Conservation (phyloP, 2,329 filamentous ascomycete genomes). For the Xylaria sp. region DNA sequence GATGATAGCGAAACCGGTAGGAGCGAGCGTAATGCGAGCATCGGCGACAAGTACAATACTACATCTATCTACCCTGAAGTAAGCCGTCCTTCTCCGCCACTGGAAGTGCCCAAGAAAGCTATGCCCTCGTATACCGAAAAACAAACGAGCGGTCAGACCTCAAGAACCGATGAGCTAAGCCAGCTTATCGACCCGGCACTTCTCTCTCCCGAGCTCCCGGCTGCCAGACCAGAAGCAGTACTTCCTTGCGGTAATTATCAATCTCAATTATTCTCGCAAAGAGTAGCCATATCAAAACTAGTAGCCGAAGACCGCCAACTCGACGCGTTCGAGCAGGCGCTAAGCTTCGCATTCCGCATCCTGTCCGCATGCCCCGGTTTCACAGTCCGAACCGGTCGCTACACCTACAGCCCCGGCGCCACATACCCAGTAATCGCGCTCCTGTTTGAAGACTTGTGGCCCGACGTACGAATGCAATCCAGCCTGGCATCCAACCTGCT, state of each 20-base stretch:
- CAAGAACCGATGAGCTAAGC: not conserved
- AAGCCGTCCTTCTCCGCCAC: too few species aligned
- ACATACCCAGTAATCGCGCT: not conserved
- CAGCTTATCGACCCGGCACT: not conserved
- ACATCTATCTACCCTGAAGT: too few species aligned
- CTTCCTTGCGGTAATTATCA: too few species aligned
- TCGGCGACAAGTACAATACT: too few species aligned
- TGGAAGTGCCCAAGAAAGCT: not conserved
- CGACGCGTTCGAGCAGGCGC: not conserved
- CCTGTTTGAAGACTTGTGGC: not conserved
- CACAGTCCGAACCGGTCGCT: not conserved
- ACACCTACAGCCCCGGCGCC: not conserved
- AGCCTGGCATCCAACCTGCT: constrained; percentile 17
- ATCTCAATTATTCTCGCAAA: not conserved
- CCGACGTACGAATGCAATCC: not conserved
- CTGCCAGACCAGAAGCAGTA: too few species aligned
- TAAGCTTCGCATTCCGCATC: not conserved
- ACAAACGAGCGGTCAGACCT: not conserved
- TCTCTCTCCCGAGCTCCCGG: not conserved
- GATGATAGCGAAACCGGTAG: too few species aligned
- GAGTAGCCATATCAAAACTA: not conserved
- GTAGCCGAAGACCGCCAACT: not conserved
- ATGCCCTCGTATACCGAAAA: not conserved
- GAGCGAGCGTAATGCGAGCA: too few species aligned
- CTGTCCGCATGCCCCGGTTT: not conserved